phyloP scores from a whole-genome alignment of 2,329 filamentous ascomycete genomes.

The Pseudocercospora fijiensis region DNA sequence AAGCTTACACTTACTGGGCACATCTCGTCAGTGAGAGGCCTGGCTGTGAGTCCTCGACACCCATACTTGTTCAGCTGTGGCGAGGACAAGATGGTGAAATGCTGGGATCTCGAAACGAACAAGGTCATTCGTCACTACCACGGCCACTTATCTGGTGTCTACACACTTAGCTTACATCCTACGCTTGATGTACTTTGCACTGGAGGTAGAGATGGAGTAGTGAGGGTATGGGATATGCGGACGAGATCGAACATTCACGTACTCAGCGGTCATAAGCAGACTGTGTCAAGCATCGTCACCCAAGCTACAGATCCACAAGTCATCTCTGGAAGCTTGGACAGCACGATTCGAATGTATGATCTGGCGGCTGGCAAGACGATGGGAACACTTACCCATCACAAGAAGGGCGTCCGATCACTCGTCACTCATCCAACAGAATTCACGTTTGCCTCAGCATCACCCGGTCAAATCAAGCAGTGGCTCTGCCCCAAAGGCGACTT shows the following conservation, averaged over 20 bases:
- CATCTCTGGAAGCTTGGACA: constrained; percentile 88
- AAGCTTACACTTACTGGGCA: constrained; percentile 87
- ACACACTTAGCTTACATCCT: constrained; percentile 88
- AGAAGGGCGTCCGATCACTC: constrained; percentile 88
- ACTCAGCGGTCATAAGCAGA: constrained; percentile 83
- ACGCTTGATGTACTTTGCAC: constrained; percentile 93
- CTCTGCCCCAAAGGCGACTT: constrained; percentile 97
- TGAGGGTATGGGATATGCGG: constrained; percentile 97
- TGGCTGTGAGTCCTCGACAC: constrained; percentile 89
- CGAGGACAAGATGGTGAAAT: constrained; percentile 99
- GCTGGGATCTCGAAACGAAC: constrained; percentile 99
- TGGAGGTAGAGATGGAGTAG: constrained; percentile 90
- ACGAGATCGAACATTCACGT: constrained; percentile 96
- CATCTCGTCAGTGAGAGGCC: constrained; percentile 86
- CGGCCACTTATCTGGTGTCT: constrained; percentile 93
- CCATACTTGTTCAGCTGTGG: constrained; percentile 97
- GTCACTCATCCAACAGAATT: constrained; percentile 88
- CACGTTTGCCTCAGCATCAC: constrained; percentile 90
- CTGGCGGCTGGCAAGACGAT: constrained; percentile 94
- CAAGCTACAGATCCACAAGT: constrained; percentile 97
- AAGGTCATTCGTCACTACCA: constrained; percentile 98
- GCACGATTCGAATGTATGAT: constrained; percentile 90
- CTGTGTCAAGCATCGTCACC: constrained; percentile 83
- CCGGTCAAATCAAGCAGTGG: constrained; percentile 97
- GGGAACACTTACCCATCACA: constrained; percentile 95